These are phyloP conservation scores for Backusella tuberculispora DNA, from an alignment of 192 early-diverging fungal species.

Conservation along the genomic window DNA sequence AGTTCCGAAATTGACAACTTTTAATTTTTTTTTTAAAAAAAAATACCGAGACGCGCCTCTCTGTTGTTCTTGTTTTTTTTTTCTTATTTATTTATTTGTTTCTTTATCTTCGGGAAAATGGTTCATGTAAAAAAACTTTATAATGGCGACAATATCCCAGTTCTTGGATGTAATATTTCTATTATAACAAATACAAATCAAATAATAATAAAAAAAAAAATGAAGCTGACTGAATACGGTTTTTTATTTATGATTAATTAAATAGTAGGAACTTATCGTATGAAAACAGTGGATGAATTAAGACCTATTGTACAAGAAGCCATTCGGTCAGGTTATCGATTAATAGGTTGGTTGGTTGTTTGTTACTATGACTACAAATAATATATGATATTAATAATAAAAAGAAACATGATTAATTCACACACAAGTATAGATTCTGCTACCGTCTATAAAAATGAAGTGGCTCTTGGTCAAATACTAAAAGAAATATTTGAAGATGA, in stretches of 20 bases:
- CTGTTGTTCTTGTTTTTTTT: background rate
- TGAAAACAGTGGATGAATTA: conserved; percentile 41
- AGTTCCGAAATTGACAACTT: background rate
- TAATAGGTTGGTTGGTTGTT: conserved; percentile 47
- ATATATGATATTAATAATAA: background rate
- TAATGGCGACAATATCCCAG: conserved; percentile 11
- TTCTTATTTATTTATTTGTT: background rate
- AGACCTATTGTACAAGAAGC: conserved; percentile 43
- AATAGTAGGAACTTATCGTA: conserved; percentile 52
- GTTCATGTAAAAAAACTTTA: conserved; percentile 14
- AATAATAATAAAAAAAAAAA: background rate
- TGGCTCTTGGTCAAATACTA: conserved; percentile 54
- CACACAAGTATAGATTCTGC: conserved; percentile 57
- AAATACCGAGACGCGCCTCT: background rate
- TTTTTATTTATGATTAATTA: background rate
- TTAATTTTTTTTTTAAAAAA: background rate
- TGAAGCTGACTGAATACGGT: background rate
- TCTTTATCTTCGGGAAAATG: background rate
- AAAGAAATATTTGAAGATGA: conserved; percentile 50
- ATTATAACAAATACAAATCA: too few species aligned
- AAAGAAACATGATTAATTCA: background rate
- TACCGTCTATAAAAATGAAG: conserved; percentile 69
- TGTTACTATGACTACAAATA: background rate
- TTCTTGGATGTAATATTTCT: conserved; percentile 14
- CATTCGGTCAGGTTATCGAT: conserved; percentile 46